Conservation (phyloP, 305 asterid genomes). For the Lippia alba region DNA sequence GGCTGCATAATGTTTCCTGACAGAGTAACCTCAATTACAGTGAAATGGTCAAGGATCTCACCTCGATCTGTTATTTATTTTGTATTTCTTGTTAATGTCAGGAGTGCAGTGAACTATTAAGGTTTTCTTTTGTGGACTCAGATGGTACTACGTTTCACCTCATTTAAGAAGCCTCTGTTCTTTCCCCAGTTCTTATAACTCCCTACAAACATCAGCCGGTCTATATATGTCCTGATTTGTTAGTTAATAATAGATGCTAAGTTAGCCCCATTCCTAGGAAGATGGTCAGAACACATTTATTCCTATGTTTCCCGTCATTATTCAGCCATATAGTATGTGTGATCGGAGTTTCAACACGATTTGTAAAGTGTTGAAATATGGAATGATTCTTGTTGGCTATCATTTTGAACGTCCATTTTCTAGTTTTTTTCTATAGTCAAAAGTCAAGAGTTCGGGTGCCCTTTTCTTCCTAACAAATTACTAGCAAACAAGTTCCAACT, state of each 20-base stretch:
- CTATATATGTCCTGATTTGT: conserved; percentile 6
- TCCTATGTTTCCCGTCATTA: background rate
- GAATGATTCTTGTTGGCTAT: background rate
- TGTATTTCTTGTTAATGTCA: no score
- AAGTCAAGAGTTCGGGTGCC: background rate
- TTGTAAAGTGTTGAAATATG: no score
- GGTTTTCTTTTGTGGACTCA: conserved; percentile 25
- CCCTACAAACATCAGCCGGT: conserved; percentile 22
- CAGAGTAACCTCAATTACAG: background rate
- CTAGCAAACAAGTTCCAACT: no score
- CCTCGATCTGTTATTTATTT: background rate
- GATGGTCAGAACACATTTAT: conserved; percentile 13
- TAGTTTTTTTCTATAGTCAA: background rate
- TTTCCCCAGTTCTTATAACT: background rate
- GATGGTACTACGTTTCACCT: conserved; percentile 34
- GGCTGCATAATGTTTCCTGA: conserved; percentile 7
- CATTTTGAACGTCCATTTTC: conserved; percentile 5
- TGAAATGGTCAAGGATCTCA: conserved; percentile 1
- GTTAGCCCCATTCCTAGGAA: background rate
- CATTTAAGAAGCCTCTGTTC: conserved; percentile 26
- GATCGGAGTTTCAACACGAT: conserved; percentile 24
- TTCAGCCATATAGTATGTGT: conserved; percentile 19
- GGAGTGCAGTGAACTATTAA: background rate
- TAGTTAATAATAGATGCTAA: conserved; percentile 5
- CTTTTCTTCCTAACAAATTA: background rate